Percentiles rank a stretch among this genome's conserved stretches.
Evolutionary conservation across 2,329 filamentous ascomycete species (phyloP).

Genomic region (Hypoxylon sp.): DNA sequence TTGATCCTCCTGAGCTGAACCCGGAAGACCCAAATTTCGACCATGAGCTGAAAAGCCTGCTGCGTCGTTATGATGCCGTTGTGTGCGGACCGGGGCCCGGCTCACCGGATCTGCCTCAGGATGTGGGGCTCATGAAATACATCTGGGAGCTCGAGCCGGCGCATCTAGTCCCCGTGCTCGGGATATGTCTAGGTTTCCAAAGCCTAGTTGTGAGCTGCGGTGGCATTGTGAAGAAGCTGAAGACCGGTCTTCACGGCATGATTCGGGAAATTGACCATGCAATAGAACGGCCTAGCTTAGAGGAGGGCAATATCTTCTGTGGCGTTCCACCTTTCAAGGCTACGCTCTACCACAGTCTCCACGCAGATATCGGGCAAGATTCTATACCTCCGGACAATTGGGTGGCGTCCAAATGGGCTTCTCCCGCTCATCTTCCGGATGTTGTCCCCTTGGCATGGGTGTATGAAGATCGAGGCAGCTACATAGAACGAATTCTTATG

Average conservation of each 20-base stretch:
- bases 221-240: conserved; percentile 74
- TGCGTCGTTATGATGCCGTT: conserved; percentile 81
- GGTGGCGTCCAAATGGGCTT: conserved; percentile 59
- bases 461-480: conserved; percentile 59
- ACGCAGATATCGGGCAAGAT: conserved; percentile 68
- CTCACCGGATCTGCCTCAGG: conserved; percentile 77
- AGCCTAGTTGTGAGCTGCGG: conserved; percentile 80
- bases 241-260: conserved; percentile 86
- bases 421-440: conserved; percentile 56
- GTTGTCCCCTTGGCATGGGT: conserved; percentile 75
- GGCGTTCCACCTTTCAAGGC: conserved; percentile 73
- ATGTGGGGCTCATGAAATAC: conserved; percentile 84
- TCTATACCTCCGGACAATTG: conserved; percentile 56
- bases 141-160: conserved; percentile 78
- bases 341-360: conserved; percentile 82
- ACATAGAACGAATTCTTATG: conserved; percentile 77
- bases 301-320: conserved; percentile 74
- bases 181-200: conserved; percentile 92
- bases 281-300: conserved; percentile 28
- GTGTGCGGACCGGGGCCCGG: conserved; percentile 94
- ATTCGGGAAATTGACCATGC: conserved; percentile 76
- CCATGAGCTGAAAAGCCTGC: conserved; percentile 63
- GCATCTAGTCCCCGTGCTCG: conserved; percentile 80
- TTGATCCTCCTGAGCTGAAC: conserved; percentile 72
- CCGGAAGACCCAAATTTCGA: conserved; percentile 60